These are phyloP conservation scores for Penicillium sp. DNA, from an alignment of 2,329 filamentous ascomycete species.

Conservation along the genomic window DNA sequence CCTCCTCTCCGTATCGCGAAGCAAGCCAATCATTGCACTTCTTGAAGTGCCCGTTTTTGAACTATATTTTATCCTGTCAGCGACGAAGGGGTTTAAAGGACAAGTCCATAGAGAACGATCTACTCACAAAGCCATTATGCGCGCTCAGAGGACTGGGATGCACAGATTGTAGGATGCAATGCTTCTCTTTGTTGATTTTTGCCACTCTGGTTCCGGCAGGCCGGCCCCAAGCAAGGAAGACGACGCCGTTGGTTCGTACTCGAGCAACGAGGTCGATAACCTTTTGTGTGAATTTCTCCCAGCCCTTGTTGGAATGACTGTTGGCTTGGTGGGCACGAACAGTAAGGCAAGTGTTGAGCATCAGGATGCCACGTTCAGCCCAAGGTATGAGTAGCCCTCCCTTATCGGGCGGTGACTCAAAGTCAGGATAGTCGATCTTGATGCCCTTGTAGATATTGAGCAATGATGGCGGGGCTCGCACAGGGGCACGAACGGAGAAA, in stretches of 20 bases:
- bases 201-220: conserved; percentile 77
- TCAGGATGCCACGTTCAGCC: conserved; percentile 87
- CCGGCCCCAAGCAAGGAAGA: conserved; percentile 91
- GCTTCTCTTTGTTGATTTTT: conserved; percentile 69
- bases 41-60: conserved; percentile 48
- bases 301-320: conserved; percentile 80
- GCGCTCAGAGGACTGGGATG: conserved; percentile 95
- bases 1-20: conserved; percentile 73
- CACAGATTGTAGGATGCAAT: conserved; percentile 80
- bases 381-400: conserved; percentile 85
- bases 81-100: neutral
- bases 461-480: conserved; percentile 82
- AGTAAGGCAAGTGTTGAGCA: conserved; percentile 93
- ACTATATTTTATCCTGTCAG: conserved; percentile 28
- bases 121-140: conserved; percentile 68
- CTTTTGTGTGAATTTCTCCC: conserved; percentile 90
- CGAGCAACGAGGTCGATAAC: conserved; percentile 84
- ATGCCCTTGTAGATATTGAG: conserved; percentile 91
- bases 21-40: conserved; percentile 67
- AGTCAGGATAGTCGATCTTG: conserved; percentile 81
- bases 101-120: neutral
- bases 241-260: conserved; percentile 75
- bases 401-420: conserved; percentile 71
- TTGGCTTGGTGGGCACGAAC: conserved; percentile 87
- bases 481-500: conserved; percentile 91